These are phyloP conservation scores for Effrenium voratum DNA, from an alignment of 73 alveolate genomes.

Conservation along the genomic window DNA sequence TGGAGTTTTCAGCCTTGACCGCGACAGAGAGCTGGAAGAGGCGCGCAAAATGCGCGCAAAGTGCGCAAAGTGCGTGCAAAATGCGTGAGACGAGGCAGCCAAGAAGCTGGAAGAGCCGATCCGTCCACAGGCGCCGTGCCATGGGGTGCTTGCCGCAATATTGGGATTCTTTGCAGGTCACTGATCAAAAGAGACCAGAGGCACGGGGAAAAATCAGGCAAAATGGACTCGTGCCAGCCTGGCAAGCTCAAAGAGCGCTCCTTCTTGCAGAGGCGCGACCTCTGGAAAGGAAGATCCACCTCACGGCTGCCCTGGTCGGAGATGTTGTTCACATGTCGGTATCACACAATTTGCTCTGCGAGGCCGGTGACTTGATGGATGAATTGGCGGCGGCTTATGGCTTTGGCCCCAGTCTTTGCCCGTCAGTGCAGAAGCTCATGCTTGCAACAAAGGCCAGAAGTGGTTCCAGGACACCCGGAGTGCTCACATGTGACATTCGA, in stretches of 20 bases:
- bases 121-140: background rate
- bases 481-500: background rate
- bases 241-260: no score
- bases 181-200: slow-evolving; percentile 15
- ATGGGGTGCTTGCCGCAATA: no score
- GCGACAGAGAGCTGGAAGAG: slow-evolving; percentile 80
- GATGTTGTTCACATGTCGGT: background rate
- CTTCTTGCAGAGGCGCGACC: slow-evolving; percentile 83
- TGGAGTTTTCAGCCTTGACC: slow-evolving; percentile 87
- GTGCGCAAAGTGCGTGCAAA: background rate
- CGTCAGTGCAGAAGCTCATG: background rate
- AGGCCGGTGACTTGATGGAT: slow-evolving; percentile 92
- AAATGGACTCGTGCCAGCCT: no score
- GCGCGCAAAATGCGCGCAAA: background rate
- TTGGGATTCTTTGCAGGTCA: background rate
- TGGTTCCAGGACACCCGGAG: slow-evolving; percentile 72
- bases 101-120: slow-evolving; percentile 77
- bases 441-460: slow-evolving; percentile 11
- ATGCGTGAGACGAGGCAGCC: background rate
- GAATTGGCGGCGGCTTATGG: slow-evolving; percentile 75
- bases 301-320: slow-evolving; percentile 72
- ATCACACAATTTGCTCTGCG: background rate
- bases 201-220: background rate
- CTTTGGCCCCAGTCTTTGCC: background rate
- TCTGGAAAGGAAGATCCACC: slow-evolving; percentile 77